A percentile compares a stretch with the other conserved stretches of the same genome.
These are phyloP conservation scores for Akanthomyces lecanii DNA, from an alignment of 2,329 filamentous ascomycete species.

Conservation along the genomic window DNA sequence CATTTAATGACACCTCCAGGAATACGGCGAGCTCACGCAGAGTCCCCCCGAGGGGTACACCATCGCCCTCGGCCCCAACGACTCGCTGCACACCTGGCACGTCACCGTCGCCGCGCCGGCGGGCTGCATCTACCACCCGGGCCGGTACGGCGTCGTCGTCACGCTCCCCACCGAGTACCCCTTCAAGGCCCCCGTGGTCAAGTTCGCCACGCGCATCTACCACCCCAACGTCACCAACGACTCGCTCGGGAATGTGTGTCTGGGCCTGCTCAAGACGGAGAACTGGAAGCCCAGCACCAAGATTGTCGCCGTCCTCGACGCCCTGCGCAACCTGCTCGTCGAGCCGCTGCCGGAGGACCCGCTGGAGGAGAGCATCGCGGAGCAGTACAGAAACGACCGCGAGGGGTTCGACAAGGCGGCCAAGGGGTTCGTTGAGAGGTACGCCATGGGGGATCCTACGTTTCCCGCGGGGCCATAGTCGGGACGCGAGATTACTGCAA, in stretches of 20 bases:
- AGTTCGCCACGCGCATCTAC: slow-evolving; percentile 87
- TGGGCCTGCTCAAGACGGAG: slow-evolving; percentile 76
- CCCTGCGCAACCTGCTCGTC: slow-evolving; percentile 67
- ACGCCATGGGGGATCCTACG: slow-evolving; percentile 50
- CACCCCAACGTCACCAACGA: slow-evolving; percentile 94
- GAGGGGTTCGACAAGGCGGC: slow-evolving; percentile 70
- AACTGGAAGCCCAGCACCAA: slow-evolving; percentile 89
- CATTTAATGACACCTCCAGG: slow-evolving; percentile 34
- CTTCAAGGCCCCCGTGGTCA: slow-evolving; percentile 79
- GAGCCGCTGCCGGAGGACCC: slow-evolving; percentile 88
- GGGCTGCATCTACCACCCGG: slow-evolving; percentile 52
- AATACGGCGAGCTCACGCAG: slow-evolving; percentile 48
- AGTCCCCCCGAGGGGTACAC: slow-evolving; percentile 45
- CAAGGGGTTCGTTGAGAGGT: slow-evolving; percentile 66
- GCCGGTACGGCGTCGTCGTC: slow-evolving; percentile 69
- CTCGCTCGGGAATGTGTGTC: slow-evolving; percentile 76
- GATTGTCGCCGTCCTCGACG: slow-evolving; percentile 70
- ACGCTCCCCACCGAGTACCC: slow-evolving; percentile 76
- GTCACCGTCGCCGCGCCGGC: slow-evolving; percentile 44
- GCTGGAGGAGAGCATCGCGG: slow-evolving; percentile 79
- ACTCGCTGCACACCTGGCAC: slow-evolving; percentile 51
- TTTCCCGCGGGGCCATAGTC: slow-evolving; percentile 28
- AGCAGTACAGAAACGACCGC: slow-evolving; percentile 70
- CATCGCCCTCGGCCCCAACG: slow-evolving; percentile 42
- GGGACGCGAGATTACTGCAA: no score